Conservation (phyloP, 345 rosid species). For the Nephelium lappaceum region DNA sequence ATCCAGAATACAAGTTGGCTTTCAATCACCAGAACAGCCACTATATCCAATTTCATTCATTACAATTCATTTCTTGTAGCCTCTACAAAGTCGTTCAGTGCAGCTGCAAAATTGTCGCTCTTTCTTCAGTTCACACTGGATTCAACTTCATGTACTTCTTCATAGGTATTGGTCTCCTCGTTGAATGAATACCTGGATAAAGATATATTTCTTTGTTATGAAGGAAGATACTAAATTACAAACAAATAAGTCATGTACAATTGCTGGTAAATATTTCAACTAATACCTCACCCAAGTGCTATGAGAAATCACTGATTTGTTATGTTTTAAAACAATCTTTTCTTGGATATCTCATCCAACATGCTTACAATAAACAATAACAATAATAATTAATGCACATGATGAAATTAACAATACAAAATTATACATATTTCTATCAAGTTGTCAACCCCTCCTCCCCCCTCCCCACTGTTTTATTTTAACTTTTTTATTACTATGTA, state of each 20-base stretch:
- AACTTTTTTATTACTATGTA: not conserved
- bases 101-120: not conserved
- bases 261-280: not conserved
- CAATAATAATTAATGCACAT: not conserved
- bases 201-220: not conserved
- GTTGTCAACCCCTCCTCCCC: not conserved
- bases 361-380: not conserved
- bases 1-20: not conserved
- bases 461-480: not conserved
- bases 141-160: constrained; percentile 38
- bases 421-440: not conserved
- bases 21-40: not conserved
- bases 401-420: not conserved
- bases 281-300: not conserved
- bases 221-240: not conserved
- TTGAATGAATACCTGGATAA: constrained; percentile 56
- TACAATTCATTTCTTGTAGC: not conserved
- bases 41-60: not conserved
- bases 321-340: not conserved
- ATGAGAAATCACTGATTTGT: not conserved
- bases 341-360: not conserved
- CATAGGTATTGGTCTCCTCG: constrained; percentile 53
- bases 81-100: constrained; percentile 17
- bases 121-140: constrained; percentile 27
- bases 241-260: not conserved